Base-by-base conservation (phyloP, 768 basidiomycete genomes). In the Dacryopinax primogenitus region DNA sequence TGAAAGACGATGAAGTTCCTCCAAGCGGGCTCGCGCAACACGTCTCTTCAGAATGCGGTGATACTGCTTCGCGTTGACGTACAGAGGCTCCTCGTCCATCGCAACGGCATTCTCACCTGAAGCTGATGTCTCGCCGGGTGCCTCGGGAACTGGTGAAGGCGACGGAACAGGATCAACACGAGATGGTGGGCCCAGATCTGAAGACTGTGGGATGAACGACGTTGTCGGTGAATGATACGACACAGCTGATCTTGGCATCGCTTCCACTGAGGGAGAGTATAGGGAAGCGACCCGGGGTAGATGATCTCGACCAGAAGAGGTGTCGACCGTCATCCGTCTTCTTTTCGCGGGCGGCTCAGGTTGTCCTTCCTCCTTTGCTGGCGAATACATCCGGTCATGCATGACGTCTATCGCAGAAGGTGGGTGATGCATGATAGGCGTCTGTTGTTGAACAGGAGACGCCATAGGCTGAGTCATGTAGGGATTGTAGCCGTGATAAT, bases 41-140 rank as follows among this genome's bases (percentile, higher is more conserved):
- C 96, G 83, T 68, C 96, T 83, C 79, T 98, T 97, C 76, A 99
- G 83, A 71, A 99, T 98, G 73, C 96, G 90, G 71, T 94, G 92
- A 75, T 98, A 99, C 77, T 99, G 96, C 74, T 99, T 99, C 66
- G 96, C 95, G 71, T 99, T 99, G 66, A 99, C 96, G 77, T 97
- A 97, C 70, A 99, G 86, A 30, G 96, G 95, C 74, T 99, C 95
- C 68, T 97, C 93, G 77, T 97, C 94, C 70, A 90, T 81, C 66
- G 67, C 70, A 3, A 66, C 71, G 41, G 61, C 67, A 0, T 41
- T 66, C 16, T 67, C 68, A 4, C 16, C 65, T 32, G 51, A 15
- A 28, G 33, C 28, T 28, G 65, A 16, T 30, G 36, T 18, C n/a
- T 34, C 62, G 34, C 35, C 58, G 28, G 62, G 7, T 34, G 36